phyloP scores from a whole-genome alignment of 2,329 filamentous ascomycete species.

The Aspergillus ochraceus region DNA sequence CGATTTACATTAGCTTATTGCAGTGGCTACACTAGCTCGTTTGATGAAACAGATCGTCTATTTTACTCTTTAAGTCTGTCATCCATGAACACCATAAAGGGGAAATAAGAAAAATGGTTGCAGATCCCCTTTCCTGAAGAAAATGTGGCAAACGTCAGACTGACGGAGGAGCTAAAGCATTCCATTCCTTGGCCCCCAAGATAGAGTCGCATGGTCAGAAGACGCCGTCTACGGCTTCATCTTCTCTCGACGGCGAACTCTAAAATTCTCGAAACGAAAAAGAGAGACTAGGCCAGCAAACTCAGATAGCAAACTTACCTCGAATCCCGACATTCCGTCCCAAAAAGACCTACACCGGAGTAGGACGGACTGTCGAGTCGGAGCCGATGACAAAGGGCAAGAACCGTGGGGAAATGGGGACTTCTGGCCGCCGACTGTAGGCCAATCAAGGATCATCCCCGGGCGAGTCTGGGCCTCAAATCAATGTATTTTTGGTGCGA shows the following conservation, averaged over 20 bases:
- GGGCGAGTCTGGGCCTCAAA: neutral
- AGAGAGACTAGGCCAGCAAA: neutral
- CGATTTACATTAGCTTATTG: neutral
- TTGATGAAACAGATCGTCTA: neutral
- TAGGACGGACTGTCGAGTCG: too few species aligned
- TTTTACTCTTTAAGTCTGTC: neutral
- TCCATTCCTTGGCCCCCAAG: neutral
- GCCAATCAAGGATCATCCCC: slow-evolving; percentile 3
- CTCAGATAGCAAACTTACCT: neutral
- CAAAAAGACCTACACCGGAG: neutral
- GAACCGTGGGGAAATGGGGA: neutral
- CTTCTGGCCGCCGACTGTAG: neutral
- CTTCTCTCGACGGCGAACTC: neutral
- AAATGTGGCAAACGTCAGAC: neutral
- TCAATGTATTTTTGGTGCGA: neutral
- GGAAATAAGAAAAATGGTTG: neutral
- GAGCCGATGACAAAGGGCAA: neutral
- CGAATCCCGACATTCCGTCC: neutral
- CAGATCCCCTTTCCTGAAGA: neutral
- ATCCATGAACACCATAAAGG: neutral
- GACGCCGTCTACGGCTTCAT: neutral
- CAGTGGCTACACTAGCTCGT: neutral
- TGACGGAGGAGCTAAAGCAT: neutral
- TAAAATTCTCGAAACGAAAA: neutral
- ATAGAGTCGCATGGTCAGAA: neutral